Conservation (phyloP, 805 yeast genomes). For the Ogataea salicorniae region DNA sequence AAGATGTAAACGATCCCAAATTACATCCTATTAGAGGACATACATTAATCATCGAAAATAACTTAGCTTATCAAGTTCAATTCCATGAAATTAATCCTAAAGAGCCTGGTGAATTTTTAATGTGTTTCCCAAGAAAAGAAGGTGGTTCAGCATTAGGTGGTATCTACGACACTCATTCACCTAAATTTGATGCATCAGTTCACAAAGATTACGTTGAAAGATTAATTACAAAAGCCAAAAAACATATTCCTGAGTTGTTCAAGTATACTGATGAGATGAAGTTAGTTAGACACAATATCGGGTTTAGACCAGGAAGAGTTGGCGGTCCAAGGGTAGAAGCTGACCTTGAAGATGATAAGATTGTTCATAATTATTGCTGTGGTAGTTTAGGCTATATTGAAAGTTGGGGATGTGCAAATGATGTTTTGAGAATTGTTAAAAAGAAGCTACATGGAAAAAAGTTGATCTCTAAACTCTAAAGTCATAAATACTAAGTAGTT, state of each 20-base stretch:
- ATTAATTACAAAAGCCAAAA: slow-evolving; percentile 37
- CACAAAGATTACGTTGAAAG: slow-evolving; percentile 45
- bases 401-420: slow-evolving; percentile 54
- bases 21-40: slow-evolving; percentile 57
- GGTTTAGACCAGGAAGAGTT: slow-evolving; percentile 61
- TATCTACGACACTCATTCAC: slow-evolving; percentile 22
- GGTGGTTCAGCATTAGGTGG: slow-evolving; percentile 68
- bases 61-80: slow-evolving; percentile 32
- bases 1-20: slow-evolving; percentile 46
- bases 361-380: slow-evolving; percentile 64
- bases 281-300: slow-evolving; percentile 51
- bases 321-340: slow-evolving; percentile 48
- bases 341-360: slow-evolving; percentile 15
- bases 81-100: slow-evolving; percentile 27
- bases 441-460: neutral
- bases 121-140: slow-evolving; percentile 61
- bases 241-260: slow-evolving; percentile 44
- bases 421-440: slow-evolving; percentile 29
- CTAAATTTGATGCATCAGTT: slow-evolving; percentile 26
- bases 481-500: no score
- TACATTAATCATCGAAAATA: slow-evolving; percentile 47
- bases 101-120: slow-evolving; percentile 44
- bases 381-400: slow-evolving; percentile 69
- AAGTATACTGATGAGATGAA: slow-evolving; percentile 31
- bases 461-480: neutral